phyloP scores from a whole-genome alignment of 2,329 filamentous ascomycete genomes.

The Botrytis pseudocinerea region DNA sequence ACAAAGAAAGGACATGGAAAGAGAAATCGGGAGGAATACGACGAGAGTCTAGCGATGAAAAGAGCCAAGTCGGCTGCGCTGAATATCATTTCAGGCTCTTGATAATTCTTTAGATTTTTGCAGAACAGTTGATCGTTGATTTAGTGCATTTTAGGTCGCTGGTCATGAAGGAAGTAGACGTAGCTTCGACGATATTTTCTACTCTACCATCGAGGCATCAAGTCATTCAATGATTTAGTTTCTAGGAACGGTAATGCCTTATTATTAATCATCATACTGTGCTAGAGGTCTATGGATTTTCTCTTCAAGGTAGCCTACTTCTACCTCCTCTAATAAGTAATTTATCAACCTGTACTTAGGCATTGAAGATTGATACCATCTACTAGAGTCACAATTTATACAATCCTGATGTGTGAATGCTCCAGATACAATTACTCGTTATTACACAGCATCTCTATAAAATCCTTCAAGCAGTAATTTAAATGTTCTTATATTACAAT shows the following conservation, averaged over 20 bases:
- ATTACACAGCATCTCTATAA: background rate
- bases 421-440: background rate
- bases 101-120: background rate
- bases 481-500: background rate
- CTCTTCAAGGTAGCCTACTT: background rate
- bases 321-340: background rate
- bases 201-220: background rate
- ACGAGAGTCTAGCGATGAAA: background rate
- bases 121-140: background rate
- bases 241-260: background rate
- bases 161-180: background rate
- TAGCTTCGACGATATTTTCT: background rate
- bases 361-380: background rate
- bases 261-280: background rate
- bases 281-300: background rate
- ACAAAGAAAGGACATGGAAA: background rate
- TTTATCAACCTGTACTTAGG: background rate
- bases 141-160: background rate
- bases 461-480: background rate
- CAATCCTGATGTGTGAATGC: background rate
- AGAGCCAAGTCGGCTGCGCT: background rate
- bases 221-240: background rate
- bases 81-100: constrained; percentile 1
- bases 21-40: background rate
- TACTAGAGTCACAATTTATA: background rate